Evolutionary conservation across 176 grass and related monocot species (phyloP).

Genomic region (Aegilops speltoides): DNA sequence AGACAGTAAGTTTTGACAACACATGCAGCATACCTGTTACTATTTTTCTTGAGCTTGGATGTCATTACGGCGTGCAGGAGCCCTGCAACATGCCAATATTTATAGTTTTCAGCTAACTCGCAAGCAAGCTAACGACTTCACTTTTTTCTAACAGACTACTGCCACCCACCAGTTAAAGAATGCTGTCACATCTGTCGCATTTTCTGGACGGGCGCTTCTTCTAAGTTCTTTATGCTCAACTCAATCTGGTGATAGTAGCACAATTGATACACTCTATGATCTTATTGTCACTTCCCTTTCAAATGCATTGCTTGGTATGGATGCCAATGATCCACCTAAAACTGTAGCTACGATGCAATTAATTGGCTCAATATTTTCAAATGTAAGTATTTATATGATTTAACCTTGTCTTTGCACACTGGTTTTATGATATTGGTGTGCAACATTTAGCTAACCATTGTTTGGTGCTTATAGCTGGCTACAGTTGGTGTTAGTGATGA

Average conservation of each 20-base stretch:
- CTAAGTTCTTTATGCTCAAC: conserved; percentile 51
- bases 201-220: conserved; percentile 77
- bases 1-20: conserved; percentile 68
- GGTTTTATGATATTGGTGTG: neutral
- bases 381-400: conserved; percentile 58
- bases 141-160: conserved; percentile 66
- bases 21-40: conserved; percentile 19
- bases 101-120: conserved; percentile 30
- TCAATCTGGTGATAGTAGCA: conserved; percentile 49
- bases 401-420: conserved; percentile 25
- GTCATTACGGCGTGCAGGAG: neutral
- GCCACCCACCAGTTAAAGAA: conserved; percentile 96
- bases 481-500: conserved; percentile 54
- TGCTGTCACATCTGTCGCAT: conserved; percentile 92
- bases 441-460: conserved; percentile 31
- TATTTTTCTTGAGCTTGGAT: conserved; percentile 29
- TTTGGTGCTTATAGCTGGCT: conserved; percentile 67
- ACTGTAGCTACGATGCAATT: conserved; percentile 93
- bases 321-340: conserved; percentile 98
- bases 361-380: conserved; percentile 96
- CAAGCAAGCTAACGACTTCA: conserved; percentile 5
- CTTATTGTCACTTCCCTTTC: conserved; percentile 78
- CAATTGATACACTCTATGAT: conserved; percentile 46
- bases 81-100: neutral
- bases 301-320: conserved; percentile 98